phyloP scores from a whole-genome alignment of 305 asterid species.

The Fraxinus albicans region DNA sequence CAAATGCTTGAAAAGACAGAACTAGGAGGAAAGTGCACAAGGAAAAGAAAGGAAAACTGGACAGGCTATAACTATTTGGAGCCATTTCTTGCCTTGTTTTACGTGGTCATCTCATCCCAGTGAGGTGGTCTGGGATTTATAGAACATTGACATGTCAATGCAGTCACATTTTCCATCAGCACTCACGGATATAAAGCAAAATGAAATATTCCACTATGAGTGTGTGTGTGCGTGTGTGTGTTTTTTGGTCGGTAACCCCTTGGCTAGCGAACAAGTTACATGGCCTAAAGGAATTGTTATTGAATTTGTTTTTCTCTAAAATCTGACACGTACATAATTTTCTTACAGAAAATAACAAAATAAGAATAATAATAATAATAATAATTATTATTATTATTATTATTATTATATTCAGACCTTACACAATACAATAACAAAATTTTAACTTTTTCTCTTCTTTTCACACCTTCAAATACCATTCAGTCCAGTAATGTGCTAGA shows the following conservation, averaged over 20 bases:
- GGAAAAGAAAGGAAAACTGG: not conserved
- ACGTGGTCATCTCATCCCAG: not conserved
- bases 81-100: not conserved
- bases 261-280: not conserved
- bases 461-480: not conserved
- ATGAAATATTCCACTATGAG: not conserved
- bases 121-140: not conserved
- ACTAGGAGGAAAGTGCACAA: not conserved
- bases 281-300: not conserved
- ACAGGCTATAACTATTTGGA: not conserved
- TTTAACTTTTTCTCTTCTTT: not conserved
- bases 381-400: no score
- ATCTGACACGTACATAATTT: not conserved
- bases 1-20: not conserved
- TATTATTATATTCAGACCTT: not conserved
- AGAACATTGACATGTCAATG: not conserved
- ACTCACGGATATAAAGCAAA: not conserved
- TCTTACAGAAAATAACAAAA: not conserved
- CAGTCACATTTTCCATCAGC: not conserved
- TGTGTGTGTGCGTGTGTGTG: no score
- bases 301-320: not conserved
- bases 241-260: no score
- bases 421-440: not conserved
- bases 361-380: no score
- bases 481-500: not conserved